Percentiles rank a stretch among this genome's conserved stretches.
These are phyloP conservation scores for Chlamydomonas incerta DNA, from an alignment of 139 green algal genomes.

Conservation along the genomic window DNA sequence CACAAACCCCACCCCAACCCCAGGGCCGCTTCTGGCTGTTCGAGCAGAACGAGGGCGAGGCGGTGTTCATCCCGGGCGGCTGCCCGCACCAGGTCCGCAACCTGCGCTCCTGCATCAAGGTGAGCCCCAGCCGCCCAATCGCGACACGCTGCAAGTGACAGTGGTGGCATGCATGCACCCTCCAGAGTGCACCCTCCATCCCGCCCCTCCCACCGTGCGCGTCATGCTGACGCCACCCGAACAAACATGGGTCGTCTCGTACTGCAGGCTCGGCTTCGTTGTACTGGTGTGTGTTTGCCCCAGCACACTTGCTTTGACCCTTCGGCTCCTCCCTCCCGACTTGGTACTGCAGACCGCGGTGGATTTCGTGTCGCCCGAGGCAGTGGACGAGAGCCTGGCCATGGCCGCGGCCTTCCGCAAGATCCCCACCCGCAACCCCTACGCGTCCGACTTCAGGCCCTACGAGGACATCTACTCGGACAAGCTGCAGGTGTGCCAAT, in stretches of 20 bases:
- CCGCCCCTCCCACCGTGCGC: too few relatives aligned
- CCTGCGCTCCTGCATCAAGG: slow-evolving; percentile 81
- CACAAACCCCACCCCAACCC: too few relatives aligned
- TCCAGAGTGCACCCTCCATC: too few relatives aligned
- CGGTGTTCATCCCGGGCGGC: slow-evolving; percentile 90
- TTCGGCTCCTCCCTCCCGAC: too few relatives aligned
- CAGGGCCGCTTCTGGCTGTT: slow-evolving; percentile 80
- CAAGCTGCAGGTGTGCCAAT: slow-evolving; percentile 29
- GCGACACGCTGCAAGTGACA: too few relatives aligned
- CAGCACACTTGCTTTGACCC: too few relatives aligned
- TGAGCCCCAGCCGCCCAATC: slow-evolving; percentile 1
- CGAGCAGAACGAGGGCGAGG: slow-evolving; percentile 84
- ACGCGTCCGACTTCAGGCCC: neutral
- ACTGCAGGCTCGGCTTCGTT: too few relatives aligned
- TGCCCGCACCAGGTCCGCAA: slow-evolving; percentile 93
- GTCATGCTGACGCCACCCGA: too few relatives aligned
- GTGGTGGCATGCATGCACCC: too few relatives aligned
- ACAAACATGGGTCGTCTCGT: too few relatives aligned
- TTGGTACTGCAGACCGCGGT: slow-evolving; percentile 68
- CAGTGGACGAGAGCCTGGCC: slow-evolving; percentile 50
- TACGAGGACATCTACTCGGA: neutral
- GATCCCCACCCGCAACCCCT: neutral
- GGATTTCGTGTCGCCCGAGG: slow-evolving; percentile 91
- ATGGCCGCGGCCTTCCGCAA: slow-evolving; percentile 38
- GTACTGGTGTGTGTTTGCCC: too few relatives aligned